These are phyloP conservation scores for Rhodotorula sp. DNA, from an alignment of 1,284 basidiomycete species.

Conservation along the genomic window DNA sequence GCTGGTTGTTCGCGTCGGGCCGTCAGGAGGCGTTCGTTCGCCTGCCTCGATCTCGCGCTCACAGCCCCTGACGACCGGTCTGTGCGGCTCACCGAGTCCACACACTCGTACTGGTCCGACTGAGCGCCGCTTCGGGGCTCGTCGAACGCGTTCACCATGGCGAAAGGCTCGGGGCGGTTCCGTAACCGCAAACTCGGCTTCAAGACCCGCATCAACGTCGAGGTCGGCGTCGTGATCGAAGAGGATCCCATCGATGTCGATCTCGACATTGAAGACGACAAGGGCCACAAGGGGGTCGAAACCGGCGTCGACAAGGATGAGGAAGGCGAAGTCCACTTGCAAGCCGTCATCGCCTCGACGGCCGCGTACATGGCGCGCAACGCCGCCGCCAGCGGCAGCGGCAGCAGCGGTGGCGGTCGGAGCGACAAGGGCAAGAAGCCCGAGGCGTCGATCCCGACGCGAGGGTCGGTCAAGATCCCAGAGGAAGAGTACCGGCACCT, in stretches of 20 bases:
- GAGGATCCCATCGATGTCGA: slow-evolving; percentile 37
- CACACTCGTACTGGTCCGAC: neutral
- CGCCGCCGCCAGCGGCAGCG: neutral
- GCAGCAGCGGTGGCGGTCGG: neutral
- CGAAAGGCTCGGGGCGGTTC: slow-evolving; percentile 44
- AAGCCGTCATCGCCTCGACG: slow-evolving; percentile 74
- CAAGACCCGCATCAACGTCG: slow-evolving; percentile 46
- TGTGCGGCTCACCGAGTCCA: neutral
- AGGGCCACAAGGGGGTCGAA: slow-evolving; percentile 41
- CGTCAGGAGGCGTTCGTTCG: neutral
- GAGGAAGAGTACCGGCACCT: slow-evolving; percentile 66
- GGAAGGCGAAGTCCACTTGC: slow-evolving; percentile 75
- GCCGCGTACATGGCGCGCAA: slow-evolving; percentile 53
- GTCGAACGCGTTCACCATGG: slow-evolving; percentile 18
- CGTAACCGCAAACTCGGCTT: slow-evolving; percentile 48
- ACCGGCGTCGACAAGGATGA: slow-evolving; percentile 49
- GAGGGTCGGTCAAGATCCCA: slow-evolving; percentile 79
- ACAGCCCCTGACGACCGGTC: neutral
- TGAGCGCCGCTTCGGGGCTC: neutral
- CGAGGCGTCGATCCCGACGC: slow-evolving; percentile 74
- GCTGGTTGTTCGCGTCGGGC: neutral
- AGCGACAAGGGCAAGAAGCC: slow-evolving; percentile 24
- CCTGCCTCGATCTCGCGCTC: neutral
- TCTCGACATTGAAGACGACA: slow-evolving; percentile 36
- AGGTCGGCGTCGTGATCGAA: slow-evolving; percentile 43